A percentile compares a stretch with the other conserved stretches of the same genome.
Conservation (phyloP, 257 asterid genomes). For the Orobanche coerulescens region DNA sequence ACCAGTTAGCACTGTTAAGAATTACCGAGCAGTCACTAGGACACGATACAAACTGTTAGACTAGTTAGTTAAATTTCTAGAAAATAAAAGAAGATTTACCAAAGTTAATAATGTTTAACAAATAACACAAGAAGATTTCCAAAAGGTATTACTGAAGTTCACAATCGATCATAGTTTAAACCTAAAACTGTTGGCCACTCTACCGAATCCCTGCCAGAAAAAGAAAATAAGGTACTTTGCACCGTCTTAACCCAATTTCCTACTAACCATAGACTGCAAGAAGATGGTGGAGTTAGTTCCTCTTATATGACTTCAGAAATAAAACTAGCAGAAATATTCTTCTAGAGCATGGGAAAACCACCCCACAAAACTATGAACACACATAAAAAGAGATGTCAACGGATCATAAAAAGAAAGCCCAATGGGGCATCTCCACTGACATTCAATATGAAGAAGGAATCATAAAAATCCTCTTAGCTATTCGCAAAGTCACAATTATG, state of each 20-base stretch:
- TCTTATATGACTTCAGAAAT: slow-evolving; percentile 4
- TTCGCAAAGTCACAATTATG: too few relatives aligned
- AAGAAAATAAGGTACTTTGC: too few relatives aligned
- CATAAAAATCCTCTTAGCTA: too few relatives aligned
- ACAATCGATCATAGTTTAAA: slow-evolving; percentile 2
- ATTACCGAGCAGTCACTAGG: slow-evolving; percentile 76
- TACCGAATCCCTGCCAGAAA: too few relatives aligned
- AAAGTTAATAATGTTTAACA: too few relatives aligned
- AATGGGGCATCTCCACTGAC: too few relatives aligned
- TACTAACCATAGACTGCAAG: slow-evolving; percentile 5
- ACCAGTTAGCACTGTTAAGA: slow-evolving; percentile 90
- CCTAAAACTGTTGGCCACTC: too few relatives aligned
- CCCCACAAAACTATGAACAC: too few relatives aligned
- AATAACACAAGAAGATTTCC: slow-evolving; percentile 12
- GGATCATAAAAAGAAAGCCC: background rate
- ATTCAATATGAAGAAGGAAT: too few relatives aligned
- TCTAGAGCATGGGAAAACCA: slow-evolving; percentile 2
- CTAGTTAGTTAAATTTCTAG: too few relatives aligned
- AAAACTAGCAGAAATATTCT: slow-evolving; percentile 1
- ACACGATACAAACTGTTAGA: too few relatives aligned
- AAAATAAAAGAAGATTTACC: too few relatives aligned
- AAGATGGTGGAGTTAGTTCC: slow-evolving; percentile 14
- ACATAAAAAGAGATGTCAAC: background rate
- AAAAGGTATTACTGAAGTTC: slow-evolving; percentile 8
- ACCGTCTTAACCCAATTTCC: background rate